These are phyloP conservation scores for Pyricularia pennisetigena DNA, from an alignment of 2,329 filamentous ascomycete species.

Conservation along the genomic window DNA sequence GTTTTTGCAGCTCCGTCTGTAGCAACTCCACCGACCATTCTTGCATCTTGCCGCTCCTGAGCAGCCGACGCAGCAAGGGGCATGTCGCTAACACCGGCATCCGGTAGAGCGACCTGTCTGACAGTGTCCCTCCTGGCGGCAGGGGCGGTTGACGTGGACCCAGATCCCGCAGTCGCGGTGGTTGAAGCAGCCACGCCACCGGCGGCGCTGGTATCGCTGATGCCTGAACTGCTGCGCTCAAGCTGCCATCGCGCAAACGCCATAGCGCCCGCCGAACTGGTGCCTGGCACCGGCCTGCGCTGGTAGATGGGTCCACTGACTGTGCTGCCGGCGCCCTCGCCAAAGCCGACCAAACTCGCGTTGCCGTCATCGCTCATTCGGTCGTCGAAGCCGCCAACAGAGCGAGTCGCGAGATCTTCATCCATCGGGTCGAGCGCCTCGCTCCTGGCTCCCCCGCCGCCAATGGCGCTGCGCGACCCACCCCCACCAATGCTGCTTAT, in stretches of 20 bases:
- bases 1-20: conserved; percentile 35
- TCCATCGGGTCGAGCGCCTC: conserved; percentile 34
- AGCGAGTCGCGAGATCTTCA: conserved; percentile 37
- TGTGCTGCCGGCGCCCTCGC: conserved; percentile 81
- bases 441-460: conserved; percentile 10
- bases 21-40: conserved; percentile 58
- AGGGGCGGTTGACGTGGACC: conserved; percentile 11
- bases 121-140: conserved; percentile 16
- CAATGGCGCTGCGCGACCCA: conserved; percentile 18
- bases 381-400: conserved; percentile 46
- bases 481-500: conserved; percentile 11
- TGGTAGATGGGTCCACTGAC: conserved; percentile 69
- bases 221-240: conserved; percentile 40
- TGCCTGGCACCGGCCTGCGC: conserved; percentile 34
- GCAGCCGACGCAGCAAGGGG: conserved; percentile 34
- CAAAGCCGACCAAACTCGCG: conserved; percentile 81
- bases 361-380: conserved; percentile 80
- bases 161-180: conserved; percentile 12
- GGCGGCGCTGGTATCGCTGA: conserved; percentile 29
- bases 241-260: conserved; percentile 25
- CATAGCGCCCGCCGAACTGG: conserved; percentile 22
- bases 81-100: conserved; percentile 29
- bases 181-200: conserved; percentile 3
- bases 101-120: conserved; percentile 10
- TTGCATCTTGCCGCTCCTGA: conserved; percentile 47